Percentiles rank a stretch among this genome's conserved stretches.
These are phyloP conservation scores for Verticillium zaregamsianum DNA, from an alignment of 2,329 filamentous ascomycete genomes.

Conservation along the genomic window DNA sequence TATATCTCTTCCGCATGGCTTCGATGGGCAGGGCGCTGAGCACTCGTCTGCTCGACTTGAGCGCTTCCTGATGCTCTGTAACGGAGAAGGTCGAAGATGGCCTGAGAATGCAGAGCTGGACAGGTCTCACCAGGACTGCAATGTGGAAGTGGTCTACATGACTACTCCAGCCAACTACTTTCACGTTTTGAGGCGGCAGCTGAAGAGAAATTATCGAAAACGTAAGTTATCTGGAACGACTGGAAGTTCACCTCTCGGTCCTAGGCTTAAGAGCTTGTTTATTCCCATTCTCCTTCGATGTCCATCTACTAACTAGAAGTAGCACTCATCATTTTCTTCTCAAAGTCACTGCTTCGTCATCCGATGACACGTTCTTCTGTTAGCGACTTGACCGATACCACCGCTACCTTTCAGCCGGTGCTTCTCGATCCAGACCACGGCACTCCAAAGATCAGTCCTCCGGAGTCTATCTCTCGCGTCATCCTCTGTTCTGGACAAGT, in stretches of 20 bases:
- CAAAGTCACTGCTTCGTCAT: slow-evolving; percentile 91
- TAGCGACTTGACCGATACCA: slow-evolving; percentile 84
- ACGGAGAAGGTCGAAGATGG: slow-evolving; percentile 85
- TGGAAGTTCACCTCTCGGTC: no score
- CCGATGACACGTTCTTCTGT: slow-evolving; percentile 83
- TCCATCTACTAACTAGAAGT: neutral
- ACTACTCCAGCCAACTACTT: slow-evolving; percentile 95
- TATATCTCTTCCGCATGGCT: slow-evolving; percentile 93
- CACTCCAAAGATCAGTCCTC: slow-evolving; percentile 65
- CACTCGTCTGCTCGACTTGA: slow-evolving; percentile 97
- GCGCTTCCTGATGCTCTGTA: slow-evolving; percentile 92
- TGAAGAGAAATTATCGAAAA: slow-evolving; percentile 98
- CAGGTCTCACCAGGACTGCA: slow-evolving; percentile 97
- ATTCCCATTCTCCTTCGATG: no score
- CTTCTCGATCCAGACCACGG: slow-evolving; percentile 87
- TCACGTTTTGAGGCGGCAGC: slow-evolving; percentile 92
- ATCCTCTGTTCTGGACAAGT: slow-evolving; percentile 94
- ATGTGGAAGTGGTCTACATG: slow-evolving; percentile 97
- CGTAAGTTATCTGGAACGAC: slow-evolving; percentile 54
- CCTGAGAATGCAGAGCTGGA: slow-evolving; percentile 70
- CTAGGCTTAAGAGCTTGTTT: no score
- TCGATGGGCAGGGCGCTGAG: slow-evolving; percentile 96
- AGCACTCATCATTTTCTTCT: slow-evolving; percentile 97
- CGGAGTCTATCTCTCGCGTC: slow-evolving; percentile 86
- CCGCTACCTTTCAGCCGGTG: slow-evolving; percentile 87